Percentiles rank a stretch among this genome's conserved stretches.
These are phyloP conservation scores for Fusarium sp. DNA, from an alignment of 2,329 filamentous ascomycete genomes.

Conservation along the genomic window DNA sequence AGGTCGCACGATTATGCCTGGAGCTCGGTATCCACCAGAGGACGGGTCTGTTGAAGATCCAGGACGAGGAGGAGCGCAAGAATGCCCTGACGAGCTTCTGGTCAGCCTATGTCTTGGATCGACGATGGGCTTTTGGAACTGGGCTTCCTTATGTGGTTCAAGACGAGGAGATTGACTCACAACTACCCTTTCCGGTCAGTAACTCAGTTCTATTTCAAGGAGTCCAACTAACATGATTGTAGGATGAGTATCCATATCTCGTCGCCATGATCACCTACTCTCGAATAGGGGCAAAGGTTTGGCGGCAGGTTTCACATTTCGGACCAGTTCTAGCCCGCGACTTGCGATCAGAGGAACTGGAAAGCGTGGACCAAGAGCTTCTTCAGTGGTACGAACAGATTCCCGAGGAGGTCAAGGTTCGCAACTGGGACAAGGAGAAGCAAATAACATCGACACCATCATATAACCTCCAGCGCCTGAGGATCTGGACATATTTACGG, in stretches of 20 bases:
- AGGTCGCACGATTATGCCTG: slow-evolving; percentile 82
- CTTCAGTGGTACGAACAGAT: slow-evolving; percentile 87
- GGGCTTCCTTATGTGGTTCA: slow-evolving; percentile 88
- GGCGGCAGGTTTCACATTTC: slow-evolving; percentile 80
- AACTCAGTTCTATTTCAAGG: not conserved
- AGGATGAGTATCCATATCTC: slow-evolving; percentile 75
- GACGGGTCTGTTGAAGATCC: slow-evolving; percentile 77
- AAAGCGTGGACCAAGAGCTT: slow-evolving; percentile 84
- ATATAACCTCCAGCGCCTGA: slow-evolving; percentile 78
- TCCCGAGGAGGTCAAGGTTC: slow-evolving; percentile 70
- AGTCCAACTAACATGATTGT: slow-evolving; percentile 31
- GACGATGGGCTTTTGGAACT: slow-evolving; percentile 90
- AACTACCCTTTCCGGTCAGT: slow-evolving; percentile 81
- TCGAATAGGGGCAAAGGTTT: slow-evolving; percentile 85
- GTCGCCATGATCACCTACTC: slow-evolving; percentile 89
- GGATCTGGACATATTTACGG: slow-evolving; percentile 86
- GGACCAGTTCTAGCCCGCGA: slow-evolving; percentile 71
- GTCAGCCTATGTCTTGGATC: slow-evolving; percentile 87
- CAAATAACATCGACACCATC: slow-evolving; percentile 66
- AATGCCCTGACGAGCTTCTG: slow-evolving; percentile 82
- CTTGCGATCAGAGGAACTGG: slow-evolving; percentile 79
- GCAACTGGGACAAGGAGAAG: slow-evolving; percentile 67
- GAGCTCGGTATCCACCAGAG: slow-evolving; percentile 86
- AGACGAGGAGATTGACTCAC: slow-evolving; percentile 86
- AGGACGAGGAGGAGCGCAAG: slow-evolving; percentile 75